A percentile compares a stretch with the other conserved stretches of the same genome.
Evolutionary conservation across 352 stramenopile genomes (phyloP).

Genomic region (Phytophthora constricta): DNA sequence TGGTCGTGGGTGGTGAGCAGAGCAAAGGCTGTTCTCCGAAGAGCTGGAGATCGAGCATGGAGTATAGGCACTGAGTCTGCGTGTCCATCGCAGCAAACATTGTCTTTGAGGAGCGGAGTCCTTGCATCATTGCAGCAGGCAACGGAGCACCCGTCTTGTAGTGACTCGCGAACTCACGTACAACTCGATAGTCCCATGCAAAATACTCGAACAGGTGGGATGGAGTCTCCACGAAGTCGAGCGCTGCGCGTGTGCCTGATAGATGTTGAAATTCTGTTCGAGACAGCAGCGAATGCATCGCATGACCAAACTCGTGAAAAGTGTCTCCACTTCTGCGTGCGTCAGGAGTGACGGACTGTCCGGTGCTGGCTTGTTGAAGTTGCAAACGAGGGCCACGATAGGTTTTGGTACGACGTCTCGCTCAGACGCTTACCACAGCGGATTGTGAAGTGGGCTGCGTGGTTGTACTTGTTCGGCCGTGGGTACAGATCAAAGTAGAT

Average conservation of each 20-base stretch:
- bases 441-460: constrained; percentile 96
- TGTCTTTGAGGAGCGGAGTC: constrained; percentile 77
- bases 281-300: constrained; percentile 96
- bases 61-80: constrained; percentile 86
- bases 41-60: constrained; percentile 75
- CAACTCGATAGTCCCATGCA: constrained; percentile 91
- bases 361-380: constrained; percentile 84
- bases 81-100: constrained; percentile 93
- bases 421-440: constrained; percentile 88
- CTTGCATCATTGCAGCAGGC: constrained; percentile 76
- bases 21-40: constrained; percentile 69
- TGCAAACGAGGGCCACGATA: constrained; percentile 94
- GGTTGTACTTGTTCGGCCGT: constrained; percentile 85
- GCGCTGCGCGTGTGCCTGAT: constrained; percentile 91
- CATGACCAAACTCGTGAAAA: constrained; percentile 99
- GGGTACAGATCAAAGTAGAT: constrained; percentile 97
- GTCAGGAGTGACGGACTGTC: constrained; percentile 75
- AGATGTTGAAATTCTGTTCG: constrained; percentile 98
- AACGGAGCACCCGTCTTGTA: constrained; percentile 83
- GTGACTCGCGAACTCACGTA: constrained; percentile 86
- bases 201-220: constrained; percentile 99
- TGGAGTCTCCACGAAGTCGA: constrained; percentile 96
- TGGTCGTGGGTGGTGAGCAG: constrained; percentile 51
- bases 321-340: constrained; percentile 96
- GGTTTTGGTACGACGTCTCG: constrained; percentile 91